Base-by-base conservation (phyloP, 305 asterid species). In the Striga hermonthica region DNA sequence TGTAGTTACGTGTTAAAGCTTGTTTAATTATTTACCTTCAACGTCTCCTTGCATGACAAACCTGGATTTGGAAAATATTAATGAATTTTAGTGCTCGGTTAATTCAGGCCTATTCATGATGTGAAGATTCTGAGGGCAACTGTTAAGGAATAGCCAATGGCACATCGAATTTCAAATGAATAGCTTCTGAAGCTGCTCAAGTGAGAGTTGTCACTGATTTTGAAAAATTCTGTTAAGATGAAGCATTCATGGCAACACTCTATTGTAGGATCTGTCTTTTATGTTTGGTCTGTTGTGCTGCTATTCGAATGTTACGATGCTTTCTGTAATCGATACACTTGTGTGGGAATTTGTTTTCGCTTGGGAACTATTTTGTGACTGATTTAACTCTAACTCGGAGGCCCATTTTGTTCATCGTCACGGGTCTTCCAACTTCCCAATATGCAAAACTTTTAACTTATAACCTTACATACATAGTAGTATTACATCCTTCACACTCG, bases 51-150 rank as follows among this genome's bases (percentile, higher is more conserved):
- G 37, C 35, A 50, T 56, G 47, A 53, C 47, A 37, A 13, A 50
- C 7, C 34, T 15, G 11, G 31, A 0, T 6, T 7, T 50, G 13
- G 56, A 28, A 49, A 14, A 0, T 49, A 13, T 57, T 40, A 10
- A 40, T 67, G 48, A 66, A 22, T 22, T 64, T 68, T 36, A 43
- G 11, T 74, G 47, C 69, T 40, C 22, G 66, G 59, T 73, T 41
- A 39, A 7, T 75, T 76, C 95, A 91, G 99, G 76, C 99, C 99
- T 67, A 66, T 86, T 50, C 96, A 88, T 69, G 99, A 90, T 55
- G 99, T 93, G 75, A 93, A 76, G 91, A 88, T 93, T 70, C 87
- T 93, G 41, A 82, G 96, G 62, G 81, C 95, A 5, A 56, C 67
- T 3, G 87, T 90, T 54, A 79, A 73, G 64, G 96, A 91, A 35